Conservation (phyloP, 2,329 filamentous ascomycete genomes). For the Cytospora mali region DNA sequence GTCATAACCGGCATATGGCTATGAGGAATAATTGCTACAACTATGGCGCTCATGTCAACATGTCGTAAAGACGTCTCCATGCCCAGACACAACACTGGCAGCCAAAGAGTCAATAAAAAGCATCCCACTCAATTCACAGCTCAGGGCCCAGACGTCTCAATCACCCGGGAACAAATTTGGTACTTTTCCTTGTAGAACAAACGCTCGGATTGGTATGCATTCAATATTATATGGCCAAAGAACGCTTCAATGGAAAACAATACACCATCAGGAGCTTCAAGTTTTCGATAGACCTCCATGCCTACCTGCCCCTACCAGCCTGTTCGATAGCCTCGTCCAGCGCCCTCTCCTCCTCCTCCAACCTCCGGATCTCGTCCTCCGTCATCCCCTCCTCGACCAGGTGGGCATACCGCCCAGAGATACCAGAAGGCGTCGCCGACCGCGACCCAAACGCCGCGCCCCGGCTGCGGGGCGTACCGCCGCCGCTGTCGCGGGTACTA, state of each 20-base stretch:
- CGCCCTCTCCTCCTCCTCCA: constrained; percentile 61
- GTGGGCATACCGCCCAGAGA: constrained; percentile 48
- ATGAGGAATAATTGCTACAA: background rate
- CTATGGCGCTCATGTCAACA: background rate
- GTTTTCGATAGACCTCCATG: too few relatives aligned
- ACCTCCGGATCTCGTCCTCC: constrained; percentile 53
- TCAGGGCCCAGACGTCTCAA: too few relatives aligned
- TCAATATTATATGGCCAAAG: background rate
- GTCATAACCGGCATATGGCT: background rate
- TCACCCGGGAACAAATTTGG: too few relatives aligned
- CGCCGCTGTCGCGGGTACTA: constrained; percentile 8
- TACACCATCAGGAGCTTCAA: too few relatives aligned
- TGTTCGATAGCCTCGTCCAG: constrained; percentile 60
- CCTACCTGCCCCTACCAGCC: constrained; percentile 34
- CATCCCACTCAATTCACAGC: background rate
- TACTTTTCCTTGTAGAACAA: too few relatives aligned
- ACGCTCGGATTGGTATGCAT: too few relatives aligned
- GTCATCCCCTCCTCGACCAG: constrained; percentile 65
- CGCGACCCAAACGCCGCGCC: constrained; percentile 27
- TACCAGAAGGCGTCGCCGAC: constrained; percentile 37
- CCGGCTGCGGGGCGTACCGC: constrained; percentile 6
- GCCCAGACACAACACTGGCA: background rate
- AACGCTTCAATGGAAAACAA: background rate
- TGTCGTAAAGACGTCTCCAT: background rate
- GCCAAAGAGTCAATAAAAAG: background rate